Base-by-base conservation (phyloP, 2,329 filamentous ascomycete species). In the Beauveria asiatica region DNA sequence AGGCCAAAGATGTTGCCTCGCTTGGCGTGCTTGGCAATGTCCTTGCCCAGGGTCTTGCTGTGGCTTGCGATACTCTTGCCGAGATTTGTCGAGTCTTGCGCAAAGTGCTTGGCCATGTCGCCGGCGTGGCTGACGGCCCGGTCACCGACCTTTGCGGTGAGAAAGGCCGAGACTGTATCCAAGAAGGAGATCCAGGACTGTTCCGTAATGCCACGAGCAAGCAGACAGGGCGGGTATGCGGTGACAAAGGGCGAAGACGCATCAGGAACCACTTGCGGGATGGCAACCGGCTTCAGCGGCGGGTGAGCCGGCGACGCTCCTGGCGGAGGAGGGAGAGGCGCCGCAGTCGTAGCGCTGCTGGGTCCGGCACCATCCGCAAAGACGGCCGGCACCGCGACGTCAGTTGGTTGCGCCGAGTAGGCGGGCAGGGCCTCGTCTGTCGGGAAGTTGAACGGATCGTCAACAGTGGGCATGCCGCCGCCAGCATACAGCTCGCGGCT, bases 161-260 rank as follows among this genome's bases (percentile, higher is more conserved):
- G 70, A 61, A 80, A 80, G 1, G 75, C 77, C 0, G 78, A 80
- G 2, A 78, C 65, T 8, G 77, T 78, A 19, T 70, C 64, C 1
- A 75, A 58, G 17, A 75, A 74, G 0, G 73, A 70, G 9, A 58
- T 53, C 72, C 73, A 76, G 0, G 71, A 68, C n/a, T 69, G 65
- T 7, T 68, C 60, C 0, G 73, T 69, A 60, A 76, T 71, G 45
- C 73, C 78, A 41, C 72, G 69, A 17, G 66, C 62, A 0, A 78
- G 71, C 0, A 80, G 72, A 3, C 67, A 55, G 0, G 72, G 71
- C 0, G 75, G 59, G 60, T 75, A 80, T 0, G 74, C 75, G 1
- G 64, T 37, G 1, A 78, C 66, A 61, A 79, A 76, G 0, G 75
- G 72, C 0, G 76, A 67, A 1, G 72, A 69, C 4, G 70, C 63